These are phyloP conservation scores for Obelidium mucronatum DNA, from an alignment of 192 early-diverging fungal genomes.

Conservation along the genomic window DNA sequence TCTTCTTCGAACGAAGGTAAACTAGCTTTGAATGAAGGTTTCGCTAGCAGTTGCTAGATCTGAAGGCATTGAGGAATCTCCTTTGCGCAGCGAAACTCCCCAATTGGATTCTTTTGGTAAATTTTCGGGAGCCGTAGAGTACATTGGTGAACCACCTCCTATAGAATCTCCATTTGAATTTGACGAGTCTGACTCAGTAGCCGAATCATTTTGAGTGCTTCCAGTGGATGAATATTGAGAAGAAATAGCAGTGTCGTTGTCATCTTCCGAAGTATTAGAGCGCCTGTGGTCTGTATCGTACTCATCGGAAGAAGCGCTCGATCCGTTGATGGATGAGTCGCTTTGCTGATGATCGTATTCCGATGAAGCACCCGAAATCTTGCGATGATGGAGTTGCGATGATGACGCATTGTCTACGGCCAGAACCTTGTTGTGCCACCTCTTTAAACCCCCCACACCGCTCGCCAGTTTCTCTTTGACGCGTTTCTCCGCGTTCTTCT, in stretches of 20 bases:
- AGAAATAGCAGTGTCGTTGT: not conserved
- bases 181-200: too few species aligned
- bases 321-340: not conserved
- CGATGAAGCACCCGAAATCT: slow-evolving; percentile 19
- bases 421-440: slow-evolving; percentile 7
- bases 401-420: too few species aligned
- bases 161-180: too few species aligned
- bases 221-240: too few species aligned
- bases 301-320: not conserved
- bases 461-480: not conserved
- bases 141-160: too few species aligned
- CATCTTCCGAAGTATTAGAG: not conserved
- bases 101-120: too few species aligned
- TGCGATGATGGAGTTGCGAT: slow-evolving; percentile 13
- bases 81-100: too few species aligned
- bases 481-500: not conserved
- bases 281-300: not conserved
- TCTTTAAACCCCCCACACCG: not conserved
- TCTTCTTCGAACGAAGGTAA: slow-evolving; percentile 15
- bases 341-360: not conserved
- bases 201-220: too few species aligned
- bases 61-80: not conserved
- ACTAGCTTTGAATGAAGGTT: not conserved
- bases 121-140: too few species aligned
- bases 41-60: not conserved